Base-by-base conservation (phyloP, 208 protist genomes). In the Phytomonas sp. region DNA sequence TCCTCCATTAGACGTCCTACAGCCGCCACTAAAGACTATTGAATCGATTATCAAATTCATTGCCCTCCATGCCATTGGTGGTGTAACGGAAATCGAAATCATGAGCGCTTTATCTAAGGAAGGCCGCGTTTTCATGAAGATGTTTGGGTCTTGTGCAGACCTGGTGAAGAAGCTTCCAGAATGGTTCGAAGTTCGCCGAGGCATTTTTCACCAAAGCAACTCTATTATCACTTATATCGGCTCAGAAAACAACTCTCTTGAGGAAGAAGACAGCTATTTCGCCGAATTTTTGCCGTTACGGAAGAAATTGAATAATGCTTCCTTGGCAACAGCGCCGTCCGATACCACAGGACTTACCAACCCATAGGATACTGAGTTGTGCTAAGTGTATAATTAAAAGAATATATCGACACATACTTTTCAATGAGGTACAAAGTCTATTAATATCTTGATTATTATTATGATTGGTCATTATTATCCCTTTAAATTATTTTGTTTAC, bases 211-310 rank as follows among this genome's bases (percentile, higher is more conserved):
- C 62, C 64, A 52, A 19, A 78, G 80, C 32, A 66, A 34, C 12
- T 81, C 81, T 0, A 71, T 94, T 29, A 93, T 96, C 60, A 91
- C 87, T 7, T 96, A 91, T 79, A 87, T 94, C 32, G 87, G 83
- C 14, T 69, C 83, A 11, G 60, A 81, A 29, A 59, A 73, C n/a
- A 29, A 32, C 10, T 45, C 66, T 0, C 30, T 72, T 52, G 31
- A 63, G 4, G 32, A 70, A 12, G 31, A 59, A 40, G 60, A 63
- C 19, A 69, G 33, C 4, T 42, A 32, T 56, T 56, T 56, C 19
- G 11, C 45, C 0, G 45, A 56, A 56, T 56, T 56, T 23, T 56
- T 56, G 6, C 45, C 45, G 10, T 19, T 56, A 6, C 45, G 19
- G 19, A 56, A 56, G 23, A 56, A 56, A 23, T 6, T 56, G 16